Evolutionary conservation across 148 eudicot genomes (phyloP), one percentile per base, ranked within the genome.

Genomic region (Chenopodium album): DNA sequence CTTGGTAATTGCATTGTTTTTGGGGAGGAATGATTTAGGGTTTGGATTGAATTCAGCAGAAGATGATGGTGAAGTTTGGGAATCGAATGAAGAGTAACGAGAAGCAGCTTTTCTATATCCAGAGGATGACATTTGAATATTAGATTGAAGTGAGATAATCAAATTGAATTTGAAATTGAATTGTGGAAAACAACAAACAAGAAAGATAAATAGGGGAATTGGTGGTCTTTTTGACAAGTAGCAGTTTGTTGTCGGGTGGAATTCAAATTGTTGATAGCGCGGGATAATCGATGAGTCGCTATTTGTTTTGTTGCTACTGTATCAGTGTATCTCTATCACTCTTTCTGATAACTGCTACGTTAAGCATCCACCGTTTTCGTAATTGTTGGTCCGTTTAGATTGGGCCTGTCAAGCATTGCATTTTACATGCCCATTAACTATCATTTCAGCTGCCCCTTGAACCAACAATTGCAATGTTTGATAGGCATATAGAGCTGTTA

Each of bases 21-120:
- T 1, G 88, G 52, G 62, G 91, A 87, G 2, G 93, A 86, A 50
- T 9, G 54, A 50, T 50, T 50, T 50, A 13, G 54, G 54, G 54
- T 50, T 50, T 50, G 54, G 12, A 50, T 12, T 50, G 54, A 50
- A 50, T 50, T 50, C 94, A 0, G 88, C 59, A 47, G 91, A 86
- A 1, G 93, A 87, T 1, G 91, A 85, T 9, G 89, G 81, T 31
- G 89, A 73, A 46, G 89, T 83, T 34, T 87, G 89, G 26, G 88
- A 86, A 50, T 83, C 84, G 82, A 88, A 87, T 7, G 90, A 87
- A 78, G 56, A 78, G 90, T 93, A 93, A 46, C 97, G 93, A 28
- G 91, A 90, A 23, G 91, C 81, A 28, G 91, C 63, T 72, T 67
- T 81, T 7, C 73, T 63, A 20, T 29, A 22, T 41, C 13, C 68